These are phyloP conservation scores for Berkeleyomyces basicola DNA, from an alignment of 2,329 filamentous ascomycete genomes.

Conservation along the genomic window DNA sequence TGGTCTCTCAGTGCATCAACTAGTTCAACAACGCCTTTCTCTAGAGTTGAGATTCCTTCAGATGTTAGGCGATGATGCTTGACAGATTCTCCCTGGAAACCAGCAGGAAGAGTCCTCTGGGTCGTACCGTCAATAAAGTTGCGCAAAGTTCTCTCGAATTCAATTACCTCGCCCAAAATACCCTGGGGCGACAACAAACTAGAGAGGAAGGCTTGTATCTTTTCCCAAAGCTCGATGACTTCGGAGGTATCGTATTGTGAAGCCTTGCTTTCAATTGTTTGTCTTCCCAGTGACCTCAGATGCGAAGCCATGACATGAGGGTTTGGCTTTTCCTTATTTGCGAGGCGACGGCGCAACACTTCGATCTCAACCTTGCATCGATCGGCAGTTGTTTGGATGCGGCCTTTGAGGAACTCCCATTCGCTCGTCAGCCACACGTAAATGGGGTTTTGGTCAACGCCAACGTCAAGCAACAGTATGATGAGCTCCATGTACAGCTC, in stretches of 20 bases:
- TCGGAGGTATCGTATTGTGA: slow-evolving; percentile 60
- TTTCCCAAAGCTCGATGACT: slow-evolving; percentile 85
- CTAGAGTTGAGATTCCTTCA: slow-evolving; percentile 53
- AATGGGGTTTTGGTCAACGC: slow-evolving; percentile 89
- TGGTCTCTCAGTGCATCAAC: slow-evolving; percentile 67
- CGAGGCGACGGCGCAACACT: slow-evolving; percentile 66
- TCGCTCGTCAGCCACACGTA: slow-evolving; percentile 89
- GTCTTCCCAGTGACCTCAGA: slow-evolving; percentile 55
- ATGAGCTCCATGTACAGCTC: slow-evolving; percentile 88
- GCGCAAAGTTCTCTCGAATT: slow-evolving; percentile 86
- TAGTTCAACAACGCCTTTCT: slow-evolving; percentile 66
- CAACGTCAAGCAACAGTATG: slow-evolving; percentile 72
- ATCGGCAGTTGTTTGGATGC: slow-evolving; percentile 64
- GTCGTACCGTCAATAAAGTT: slow-evolving; percentile 78
- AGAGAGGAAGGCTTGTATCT: slow-evolving; percentile 57
- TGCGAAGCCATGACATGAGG: slow-evolving; percentile 55
- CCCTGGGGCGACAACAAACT: slow-evolving; percentile 63
- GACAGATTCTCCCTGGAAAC: slow-evolving; percentile 65
- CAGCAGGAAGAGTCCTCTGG: slow-evolving; percentile 61
- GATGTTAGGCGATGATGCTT: slow-evolving; percentile 65
- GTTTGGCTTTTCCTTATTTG: slow-evolving; percentile 54
- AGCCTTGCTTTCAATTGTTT: slow-evolving; percentile 42
- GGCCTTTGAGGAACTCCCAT: slow-evolving; percentile 76
- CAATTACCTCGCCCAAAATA: slow-evolving; percentile 72
- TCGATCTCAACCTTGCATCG: slow-evolving; percentile 87